phyloP scores from a whole-genome alignment of 2,329 filamentous ascomycete genomes.

The Penicillium sp. region DNA sequence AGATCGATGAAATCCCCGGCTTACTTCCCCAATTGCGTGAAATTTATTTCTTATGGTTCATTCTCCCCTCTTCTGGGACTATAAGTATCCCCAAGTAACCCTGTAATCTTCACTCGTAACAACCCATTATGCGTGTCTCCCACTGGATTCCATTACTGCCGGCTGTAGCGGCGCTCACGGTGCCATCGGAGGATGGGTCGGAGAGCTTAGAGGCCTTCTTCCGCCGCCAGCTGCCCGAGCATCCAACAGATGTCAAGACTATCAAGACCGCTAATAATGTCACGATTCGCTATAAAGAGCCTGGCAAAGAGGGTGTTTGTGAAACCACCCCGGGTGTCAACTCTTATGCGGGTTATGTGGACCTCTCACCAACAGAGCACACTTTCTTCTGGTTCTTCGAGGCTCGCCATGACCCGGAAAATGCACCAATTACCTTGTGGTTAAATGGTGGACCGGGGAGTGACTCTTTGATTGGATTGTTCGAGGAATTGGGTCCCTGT shows the following conservation, averaged over 20 bases:
- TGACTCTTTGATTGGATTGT: conserved; percentile 43
- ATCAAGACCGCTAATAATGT: conserved; percentile 44
- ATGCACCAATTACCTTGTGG: conserved; percentile 43
- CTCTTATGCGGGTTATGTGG: conserved; percentile 56
- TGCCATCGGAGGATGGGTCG: conserved; percentile 2
- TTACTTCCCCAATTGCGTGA: background rate
- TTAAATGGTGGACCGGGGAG: conserved; percentile 44
- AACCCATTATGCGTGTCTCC: conserved; percentile 21
- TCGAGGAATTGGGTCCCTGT: conserved; percentile 45
- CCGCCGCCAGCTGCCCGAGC: conserved; percentile 35
- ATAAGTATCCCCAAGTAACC: background rate
- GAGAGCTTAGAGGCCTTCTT: conserved; percentile 15
- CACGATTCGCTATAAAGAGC: conserved; percentile 59
- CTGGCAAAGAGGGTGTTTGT: conserved; percentile 50
- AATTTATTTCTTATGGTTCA: background rate
- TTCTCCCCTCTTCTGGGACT: background rate
- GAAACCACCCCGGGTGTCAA: conserved; percentile 57
- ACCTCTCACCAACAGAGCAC: conserved; percentile 51
- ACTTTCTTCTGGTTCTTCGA: conserved; percentile 59
- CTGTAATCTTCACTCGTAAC: background rate
- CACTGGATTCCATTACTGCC: conserved; percentile 21
- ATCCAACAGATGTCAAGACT: conserved; percentile 38
- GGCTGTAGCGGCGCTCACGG: conserved; percentile 18
- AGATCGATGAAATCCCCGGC: background rate
- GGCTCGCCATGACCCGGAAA: conserved; percentile 50